Evolutionary conservation across 2,329 filamentous ascomycete species (phyloP), one percentile per base, ranked within the genome.

Genomic region (Colletotrichum sp.): DNA sequence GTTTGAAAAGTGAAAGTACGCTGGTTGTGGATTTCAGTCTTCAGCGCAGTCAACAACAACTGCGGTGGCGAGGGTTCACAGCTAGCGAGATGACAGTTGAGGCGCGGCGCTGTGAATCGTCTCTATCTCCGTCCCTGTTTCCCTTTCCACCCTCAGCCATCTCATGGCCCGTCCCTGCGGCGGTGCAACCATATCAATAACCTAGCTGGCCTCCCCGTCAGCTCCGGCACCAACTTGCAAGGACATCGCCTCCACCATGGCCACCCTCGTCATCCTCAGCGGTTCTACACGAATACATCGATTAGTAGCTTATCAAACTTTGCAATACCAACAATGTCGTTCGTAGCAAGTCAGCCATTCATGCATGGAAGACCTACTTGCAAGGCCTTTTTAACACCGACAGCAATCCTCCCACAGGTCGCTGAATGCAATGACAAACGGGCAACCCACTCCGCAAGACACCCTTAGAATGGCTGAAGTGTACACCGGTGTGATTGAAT

Each of bases 201-300:
- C 44, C 44, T 49, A 1, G 44, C 44, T 49, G 9, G 44, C 16
- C n/a, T 49, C 7, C 44, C 44, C 44, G 44, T 49, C n/a, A 49
- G 44, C 44, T 2, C 1, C 44, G 8, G 44, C 1, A 49, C n/a
- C 44, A 49, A 32, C 30, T 49, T 49, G 9, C 16, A 49, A n/a
- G 44, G 1, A 49, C 6, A 52, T 52, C 16, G 44, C 16, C 44
- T 52, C 1, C n/a, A 0, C 1, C 2, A 0, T 52, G 0, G 9
- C 6, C 16, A 52, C 0, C 16, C 6, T 52, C 6, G 44, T 1
- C n/a, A n/a, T 1, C n/a, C 16, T n/a, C 44, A 52, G 44, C 44
- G 2, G 44, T 52, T 9, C 44, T 52, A n/a, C 44, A 52, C 1
- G 44, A n/a, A 52, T 9, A n/a, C 1, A 52, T 52, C 16, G 6